These are phyloP conservation scores for Gillenia trifoliata DNA, from an alignment of 306 rosid species.

Conservation along the genomic window DNA sequence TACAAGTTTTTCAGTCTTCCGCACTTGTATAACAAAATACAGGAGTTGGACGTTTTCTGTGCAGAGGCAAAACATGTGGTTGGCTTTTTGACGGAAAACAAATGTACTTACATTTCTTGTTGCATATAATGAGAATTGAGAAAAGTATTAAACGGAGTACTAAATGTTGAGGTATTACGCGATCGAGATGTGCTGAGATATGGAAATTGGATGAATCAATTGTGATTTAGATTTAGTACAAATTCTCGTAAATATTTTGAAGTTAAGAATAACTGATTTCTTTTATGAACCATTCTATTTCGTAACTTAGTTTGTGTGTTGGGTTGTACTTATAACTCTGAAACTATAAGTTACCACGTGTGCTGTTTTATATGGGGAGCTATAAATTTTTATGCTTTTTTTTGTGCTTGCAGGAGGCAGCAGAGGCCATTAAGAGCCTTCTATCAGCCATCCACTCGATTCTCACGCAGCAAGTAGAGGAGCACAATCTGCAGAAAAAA, in stretches of 20 bases:
- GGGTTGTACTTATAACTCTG: neutral
- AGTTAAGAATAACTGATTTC: neutral
- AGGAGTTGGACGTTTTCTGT: neutral
- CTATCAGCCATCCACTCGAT: constrained; percentile 43
- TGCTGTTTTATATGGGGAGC: neutral
- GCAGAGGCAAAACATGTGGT: neutral
- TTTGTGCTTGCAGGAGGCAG: constrained; percentile 44
- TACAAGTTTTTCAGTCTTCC: neutral
- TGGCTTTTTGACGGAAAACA: neutral
- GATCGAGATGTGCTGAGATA: neutral
- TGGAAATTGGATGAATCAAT: neutral
- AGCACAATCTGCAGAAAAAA: constrained; percentile 50
- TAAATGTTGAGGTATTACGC: neutral
- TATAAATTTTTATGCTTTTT: neutral
- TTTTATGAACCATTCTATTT: neutral
- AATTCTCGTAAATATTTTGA: neutral
- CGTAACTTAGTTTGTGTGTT: neutral
- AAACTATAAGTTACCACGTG: neutral
- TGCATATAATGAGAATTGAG: neutral
- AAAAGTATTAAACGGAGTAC: neutral
- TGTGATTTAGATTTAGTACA: no score
- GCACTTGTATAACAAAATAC: neutral
- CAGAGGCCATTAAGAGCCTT: constrained; percentile 68
- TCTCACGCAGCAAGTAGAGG: constrained; percentile 55
- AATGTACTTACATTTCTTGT: neutral